phyloP scores from a whole-genome alignment of 495 filamentous ascomycete genomes.

The Aspergillus cavernicola region DNA sequence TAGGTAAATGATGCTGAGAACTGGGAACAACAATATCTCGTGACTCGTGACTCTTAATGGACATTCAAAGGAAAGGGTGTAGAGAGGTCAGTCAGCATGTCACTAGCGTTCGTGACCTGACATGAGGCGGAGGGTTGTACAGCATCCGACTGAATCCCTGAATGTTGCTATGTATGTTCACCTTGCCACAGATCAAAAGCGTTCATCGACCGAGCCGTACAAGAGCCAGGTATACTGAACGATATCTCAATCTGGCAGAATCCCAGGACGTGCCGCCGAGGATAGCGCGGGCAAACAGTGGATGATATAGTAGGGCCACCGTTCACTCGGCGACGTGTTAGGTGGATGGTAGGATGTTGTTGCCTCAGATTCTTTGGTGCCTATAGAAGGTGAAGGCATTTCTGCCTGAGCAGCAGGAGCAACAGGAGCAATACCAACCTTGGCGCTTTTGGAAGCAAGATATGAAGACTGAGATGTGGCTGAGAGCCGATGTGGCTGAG shows the following conservation, averaged over 20 bases:
- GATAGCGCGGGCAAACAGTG: not conserved
- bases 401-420: too few species aligned
- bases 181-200: not conserved
- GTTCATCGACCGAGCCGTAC: not conserved
- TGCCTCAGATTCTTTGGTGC: not conserved
- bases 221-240: too few species aligned
- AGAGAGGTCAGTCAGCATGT: not conserved
- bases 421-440: too few species aligned
- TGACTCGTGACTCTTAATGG: not conserved
- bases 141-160: not conserved
- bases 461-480: not conserved
- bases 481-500: not conserved
- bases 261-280: not conserved
- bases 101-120: not conserved
- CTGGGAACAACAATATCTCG: not conserved
- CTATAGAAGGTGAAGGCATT: not conserved
- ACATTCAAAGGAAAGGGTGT: not conserved
- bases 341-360: not conserved
- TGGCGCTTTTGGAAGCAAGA: too few species aligned
- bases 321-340: conserved; percentile 1
- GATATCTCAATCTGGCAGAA: too few species aligned
- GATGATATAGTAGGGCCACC: not conserved
- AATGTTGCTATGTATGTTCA: conserved; percentile 13
- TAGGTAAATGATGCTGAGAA: not conserved
- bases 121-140: not conserved